Base-by-base conservation (phyloP, 257 asterid genomes). In the Salvia hispanica region DNA sequence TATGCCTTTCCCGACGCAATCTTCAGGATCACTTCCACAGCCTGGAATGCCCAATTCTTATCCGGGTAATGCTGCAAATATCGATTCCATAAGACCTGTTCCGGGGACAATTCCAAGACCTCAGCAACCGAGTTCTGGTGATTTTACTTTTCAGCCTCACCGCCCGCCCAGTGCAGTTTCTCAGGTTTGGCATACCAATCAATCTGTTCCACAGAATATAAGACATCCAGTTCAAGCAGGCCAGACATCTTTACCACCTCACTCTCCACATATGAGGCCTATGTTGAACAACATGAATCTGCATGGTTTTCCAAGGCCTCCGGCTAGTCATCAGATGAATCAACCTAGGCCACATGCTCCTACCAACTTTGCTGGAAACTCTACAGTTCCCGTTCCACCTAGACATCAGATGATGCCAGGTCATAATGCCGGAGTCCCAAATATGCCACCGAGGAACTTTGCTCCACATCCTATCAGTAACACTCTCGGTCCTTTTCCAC, bases 61-160 rank as follows among this genome's bases (percentile, higher is more conserved):
- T 73, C 36, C 81, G 46, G 89, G 81, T 46, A 74, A 77, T 71
- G 68, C 79, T 53, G 73, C 58, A 7, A 70, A 54, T 80, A 70
- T 75, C 53, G 84, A 74, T 74, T 46, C 86, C 50, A 18, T 43
- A 15, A 67, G 61, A 59, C 81, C 88, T 64, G 52, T 70, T 75
- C 73, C 86, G 58, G 63, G 77, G 45, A 76, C 77, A 62, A 66
- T 71, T 64, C 79, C 80, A 56, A 84, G 88, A 64, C 93, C 88
- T 18, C 96, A 72, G 74, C 92, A 73, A 53, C 82, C 96, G 14
- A 79, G 79, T 74, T 79, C 88, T 14, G 64, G 75, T 63, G 95
- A 90, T 81, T 92, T 92, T 66, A 84, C 95, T 55, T 92, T 90
- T 78, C 97, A 77, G 77, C 95, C 95, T 51, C 94, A 76, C 63